These are phyloP conservation scores for Plasmopara halstedii DNA, from an alignment of 352 stramenopile genomes.

Conservation along the genomic window DNA sequence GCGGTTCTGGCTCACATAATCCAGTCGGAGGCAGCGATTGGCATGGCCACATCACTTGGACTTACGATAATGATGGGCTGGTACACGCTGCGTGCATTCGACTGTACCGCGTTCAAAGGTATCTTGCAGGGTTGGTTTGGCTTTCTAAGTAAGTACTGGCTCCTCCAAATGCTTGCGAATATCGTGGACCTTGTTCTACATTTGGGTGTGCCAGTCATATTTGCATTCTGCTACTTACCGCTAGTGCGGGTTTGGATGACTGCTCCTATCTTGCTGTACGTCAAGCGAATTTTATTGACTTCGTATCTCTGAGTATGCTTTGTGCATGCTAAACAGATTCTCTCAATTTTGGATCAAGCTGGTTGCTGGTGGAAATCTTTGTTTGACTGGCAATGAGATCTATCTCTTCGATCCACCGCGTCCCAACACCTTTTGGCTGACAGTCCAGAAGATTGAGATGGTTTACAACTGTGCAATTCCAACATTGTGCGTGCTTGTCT, in stretches of 20 bases:
- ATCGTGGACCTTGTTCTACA: slow-evolving; percentile 35
- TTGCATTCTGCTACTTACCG: slow-evolving; percentile 36
- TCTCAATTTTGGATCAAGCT: slow-evolving; percentile 40
- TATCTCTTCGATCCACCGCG: slow-evolving; percentile 41
- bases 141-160: slow-evolving; percentile 28
- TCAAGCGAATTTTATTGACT: neutral
- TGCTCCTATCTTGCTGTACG: slow-evolving; percentile 31
- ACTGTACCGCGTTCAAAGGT: slow-evolving; percentile 35
- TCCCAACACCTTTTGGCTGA: slow-evolving; percentile 33
- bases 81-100: slow-evolving; percentile 38
- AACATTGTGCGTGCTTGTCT: slow-evolving; percentile 23
- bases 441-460: slow-evolving; percentile 37
- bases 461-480: slow-evolving; percentile 35
- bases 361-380: slow-evolving; percentile 32
- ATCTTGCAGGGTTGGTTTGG: slow-evolving; percentile 46
- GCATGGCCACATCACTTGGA: slow-evolving; percentile 33
- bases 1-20: slow-evolving; percentile 26
- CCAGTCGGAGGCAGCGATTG: slow-evolving; percentile 27
- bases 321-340: slow-evolving; percentile 19
- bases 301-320: slow-evolving; percentile 3
- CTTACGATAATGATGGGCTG: slow-evolving; percentile 53
- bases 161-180: slow-evolving; percentile 28
- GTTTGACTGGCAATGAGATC: slow-evolving; percentile 26
- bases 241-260: slow-evolving; percentile 46
- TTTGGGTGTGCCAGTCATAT: slow-evolving; percentile 31